phyloP scores from a whole-genome alignment of 1,284 basidiomycete genomes.

The Sanghuangporus baumii region DNA sequence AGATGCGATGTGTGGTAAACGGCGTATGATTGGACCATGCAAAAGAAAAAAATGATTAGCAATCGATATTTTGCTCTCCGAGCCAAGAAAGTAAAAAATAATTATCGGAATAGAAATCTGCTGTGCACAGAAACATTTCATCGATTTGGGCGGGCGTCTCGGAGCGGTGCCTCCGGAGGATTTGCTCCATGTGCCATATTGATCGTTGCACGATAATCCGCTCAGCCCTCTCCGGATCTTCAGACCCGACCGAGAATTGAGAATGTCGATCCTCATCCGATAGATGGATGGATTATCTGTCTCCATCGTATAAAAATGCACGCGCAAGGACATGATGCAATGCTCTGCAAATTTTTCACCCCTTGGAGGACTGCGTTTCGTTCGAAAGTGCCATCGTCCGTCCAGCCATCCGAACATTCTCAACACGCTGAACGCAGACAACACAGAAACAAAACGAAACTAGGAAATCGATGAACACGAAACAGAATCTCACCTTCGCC shows the following conservation, averaged over 20 bases:
- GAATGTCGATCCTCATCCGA: neutral
- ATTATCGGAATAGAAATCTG: neutral
- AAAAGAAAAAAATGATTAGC: neutral
- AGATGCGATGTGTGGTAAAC: neutral
- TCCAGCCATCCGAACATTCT: neutral
- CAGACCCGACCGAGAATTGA: neutral
- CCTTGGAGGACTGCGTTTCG: neutral
- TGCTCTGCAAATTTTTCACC: no score
- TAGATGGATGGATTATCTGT: neutral
- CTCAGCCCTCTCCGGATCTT: neutral
- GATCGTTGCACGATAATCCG: neutral
- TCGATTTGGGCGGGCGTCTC: neutral
- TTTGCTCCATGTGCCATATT: neutral
- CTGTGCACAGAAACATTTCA: neutral
- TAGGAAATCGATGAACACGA: neutral
- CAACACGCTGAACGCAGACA: neutral
- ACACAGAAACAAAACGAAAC: neutral
- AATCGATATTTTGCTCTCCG: neutral
- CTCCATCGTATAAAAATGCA: neutral
- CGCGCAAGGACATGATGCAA: no score
- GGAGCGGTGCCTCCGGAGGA: neutral
- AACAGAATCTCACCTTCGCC: slow-evolving; percentile 44
- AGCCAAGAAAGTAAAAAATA: neutral
- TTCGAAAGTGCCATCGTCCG: neutral
- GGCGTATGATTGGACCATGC: neutral